Base-by-base conservation (phyloP, 106 monocot species). In the Cymbidium sinense region DNA sequence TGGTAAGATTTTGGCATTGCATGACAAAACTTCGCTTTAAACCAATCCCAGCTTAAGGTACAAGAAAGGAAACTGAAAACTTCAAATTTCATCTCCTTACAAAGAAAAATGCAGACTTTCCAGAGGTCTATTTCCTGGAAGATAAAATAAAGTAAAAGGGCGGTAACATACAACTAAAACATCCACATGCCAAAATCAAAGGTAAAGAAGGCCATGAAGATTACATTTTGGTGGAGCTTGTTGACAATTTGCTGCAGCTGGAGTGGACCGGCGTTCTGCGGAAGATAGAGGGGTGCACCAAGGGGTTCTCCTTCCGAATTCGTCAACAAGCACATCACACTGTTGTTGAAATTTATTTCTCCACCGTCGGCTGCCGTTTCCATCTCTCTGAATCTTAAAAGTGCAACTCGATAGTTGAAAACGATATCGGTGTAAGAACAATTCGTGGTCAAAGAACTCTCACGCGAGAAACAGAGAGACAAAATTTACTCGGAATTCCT, bases 241-340 rank as follows among this genome's bases (percentile, higher is more conserved):
- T 98, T 98, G 82, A 98, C 94, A 54, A 94, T 85, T 72, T 94
- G 82, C 77, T 98, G 96, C 30, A 98, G 89, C 85, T 98, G 96
- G 2, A 80, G 79, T 0, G 96, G 96, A 1, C 94, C 94, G 31
- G 75, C 70, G 81, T 82, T 84, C 79, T 87, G 90, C 0, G 94
- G 96, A 36, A 98, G 88, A 79, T 90, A 94, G 13, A 98, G 77
- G 6, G 87, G 50, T 28, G 86, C 76, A 19, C 94, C 89, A 15
- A 98, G 91, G 33, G 85, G 85, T 33, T 83, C 82, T 23, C 91
- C 96, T 74, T 98, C 96, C 0, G 91, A 88, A 78, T 90, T 84
- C 3, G 88, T 83, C 21, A 98, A 78, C 39, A 84, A 87, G 77
- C 96, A 98, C 83, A 90, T 86, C n/a, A 94, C 86, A 52, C 78